Evolutionary conservation across 805 yeast species (phyloP).

Genomic region (Cephaloascus fragrans): DNA sequence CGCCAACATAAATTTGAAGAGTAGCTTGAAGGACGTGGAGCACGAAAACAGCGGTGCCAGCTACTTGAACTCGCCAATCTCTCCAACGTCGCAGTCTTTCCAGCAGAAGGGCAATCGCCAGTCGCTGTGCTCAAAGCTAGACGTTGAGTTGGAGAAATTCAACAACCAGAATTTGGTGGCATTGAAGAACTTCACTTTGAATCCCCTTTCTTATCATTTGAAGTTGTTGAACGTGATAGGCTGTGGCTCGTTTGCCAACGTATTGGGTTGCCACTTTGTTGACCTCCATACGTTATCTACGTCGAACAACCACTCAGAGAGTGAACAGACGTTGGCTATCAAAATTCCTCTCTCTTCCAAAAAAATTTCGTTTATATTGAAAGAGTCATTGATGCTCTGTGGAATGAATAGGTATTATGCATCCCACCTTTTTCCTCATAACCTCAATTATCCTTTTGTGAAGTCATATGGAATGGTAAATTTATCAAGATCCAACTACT

Average conservation of each 20-base stretch:
- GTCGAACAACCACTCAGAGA: background rate
- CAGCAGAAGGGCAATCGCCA: too few relatives aligned
- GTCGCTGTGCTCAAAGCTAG: background rate
- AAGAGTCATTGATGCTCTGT: constrained; percentile 7
- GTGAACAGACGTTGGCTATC: constrained; percentile 7
- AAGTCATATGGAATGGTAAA: constrained; percentile 8
- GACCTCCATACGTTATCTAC: too few relatives aligned
- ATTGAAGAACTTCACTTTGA: background rate
- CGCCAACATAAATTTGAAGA: too few relatives aligned
- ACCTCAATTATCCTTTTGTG: constrained; percentile 7
- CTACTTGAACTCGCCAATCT: background rate
- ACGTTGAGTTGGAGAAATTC: background rate
- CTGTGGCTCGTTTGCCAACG: background rate
- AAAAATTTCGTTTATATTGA: constrained; percentile 6
- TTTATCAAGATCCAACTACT: constrained; percentile 5
- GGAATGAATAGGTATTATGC: constrained; percentile 3
- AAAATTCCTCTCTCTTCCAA: constrained; percentile 9
- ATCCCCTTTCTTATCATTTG: background rate
- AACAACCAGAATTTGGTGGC: background rate
- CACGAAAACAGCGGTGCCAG: too few relatives aligned
- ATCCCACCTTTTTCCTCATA: constrained; percentile 2
- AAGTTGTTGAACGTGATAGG: background rate
- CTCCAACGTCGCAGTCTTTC: background rate
- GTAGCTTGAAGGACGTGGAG: too few relatives aligned
- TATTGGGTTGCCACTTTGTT: background rate